phyloP scores from a whole-genome alignment of 176 grass and related monocot species.

The Eragrostis curvula region DNA sequence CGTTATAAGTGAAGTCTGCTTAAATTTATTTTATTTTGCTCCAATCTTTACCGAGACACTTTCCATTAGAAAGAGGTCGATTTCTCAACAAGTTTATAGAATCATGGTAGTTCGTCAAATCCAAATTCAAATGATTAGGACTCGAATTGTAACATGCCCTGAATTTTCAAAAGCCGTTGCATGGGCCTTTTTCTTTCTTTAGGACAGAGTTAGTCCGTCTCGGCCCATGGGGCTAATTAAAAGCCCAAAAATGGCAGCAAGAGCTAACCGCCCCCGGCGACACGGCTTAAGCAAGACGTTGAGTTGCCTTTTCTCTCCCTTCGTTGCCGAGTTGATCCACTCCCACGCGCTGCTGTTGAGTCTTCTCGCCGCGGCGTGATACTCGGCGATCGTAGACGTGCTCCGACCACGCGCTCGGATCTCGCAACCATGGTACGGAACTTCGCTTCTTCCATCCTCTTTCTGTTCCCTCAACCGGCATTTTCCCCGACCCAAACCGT shows the following conservation, averaged over 20 bases:
- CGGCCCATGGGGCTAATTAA: not conserved
- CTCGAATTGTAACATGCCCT: not conserved
- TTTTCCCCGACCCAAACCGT: not conserved
- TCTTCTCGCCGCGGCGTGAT: not conserved
- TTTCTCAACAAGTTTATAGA: not conserved
- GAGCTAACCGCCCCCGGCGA: not conserved
- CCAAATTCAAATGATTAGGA: not conserved
- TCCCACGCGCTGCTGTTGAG: not conserved
- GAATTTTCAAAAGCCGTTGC: not conserved
- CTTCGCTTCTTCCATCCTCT: no score
- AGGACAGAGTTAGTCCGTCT: not conserved
- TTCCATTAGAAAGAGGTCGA: not conserved
- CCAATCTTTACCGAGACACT: not conserved
- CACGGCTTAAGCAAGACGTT: not conserved
- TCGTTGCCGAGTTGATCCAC: no score
- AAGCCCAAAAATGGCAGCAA: not conserved
- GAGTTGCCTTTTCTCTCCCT: not conserved
- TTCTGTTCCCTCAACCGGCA: not conserved
- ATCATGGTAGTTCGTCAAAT: not conserved
- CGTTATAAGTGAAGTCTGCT: not conserved
- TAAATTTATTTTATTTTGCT: not conserved
- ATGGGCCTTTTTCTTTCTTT: not conserved
- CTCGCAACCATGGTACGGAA: not conserved
- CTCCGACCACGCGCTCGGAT: not conserved
- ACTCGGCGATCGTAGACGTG: not conserved